These are phyloP conservation scores for Beauveria sp. DNA, from an alignment of 2,329 filamentous ascomycete genomes.

Conservation along the genomic window DNA sequence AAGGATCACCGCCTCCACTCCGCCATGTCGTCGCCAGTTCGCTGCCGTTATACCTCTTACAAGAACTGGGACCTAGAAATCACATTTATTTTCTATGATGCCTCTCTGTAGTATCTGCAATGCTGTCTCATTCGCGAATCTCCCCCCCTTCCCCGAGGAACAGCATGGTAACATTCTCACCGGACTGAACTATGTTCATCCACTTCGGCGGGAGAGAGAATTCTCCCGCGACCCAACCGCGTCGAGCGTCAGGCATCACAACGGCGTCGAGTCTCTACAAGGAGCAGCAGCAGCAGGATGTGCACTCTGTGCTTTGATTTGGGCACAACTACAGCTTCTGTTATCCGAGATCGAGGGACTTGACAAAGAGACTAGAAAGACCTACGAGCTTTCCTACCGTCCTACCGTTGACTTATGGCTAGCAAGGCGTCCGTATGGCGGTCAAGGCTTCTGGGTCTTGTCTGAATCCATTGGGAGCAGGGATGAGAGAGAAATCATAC, in stretches of 20 bases:
- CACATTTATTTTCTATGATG: background rate
- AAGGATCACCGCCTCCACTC: no score
- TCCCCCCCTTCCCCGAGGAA: background rate
- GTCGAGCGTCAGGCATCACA: background rate
- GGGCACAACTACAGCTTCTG: background rate
- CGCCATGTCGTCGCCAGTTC: no score
- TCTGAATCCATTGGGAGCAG: background rate
- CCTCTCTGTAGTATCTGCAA: background rate
- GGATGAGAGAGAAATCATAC: background rate
- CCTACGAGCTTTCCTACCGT: background rate
- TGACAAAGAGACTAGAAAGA: background rate
- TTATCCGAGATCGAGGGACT: background rate
- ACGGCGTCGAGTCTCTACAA: background rate
- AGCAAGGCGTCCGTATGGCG: background rate
- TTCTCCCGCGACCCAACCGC: background rate
- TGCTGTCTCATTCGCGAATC: background rate
- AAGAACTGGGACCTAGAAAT: background rate
- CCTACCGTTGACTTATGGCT: constrained; percentile 5
- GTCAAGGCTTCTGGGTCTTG: constrained; percentile 7
- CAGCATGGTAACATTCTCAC: background rate
- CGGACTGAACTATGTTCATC: background rate
- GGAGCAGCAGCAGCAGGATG: background rate
- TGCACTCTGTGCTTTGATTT: constrained; percentile 1
- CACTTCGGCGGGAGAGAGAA: background rate
- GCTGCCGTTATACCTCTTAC: background rate